phyloP scores from a whole-genome alignment of 2,329 filamentous ascomycete genomes.

The Peltaster fructicola region DNA sequence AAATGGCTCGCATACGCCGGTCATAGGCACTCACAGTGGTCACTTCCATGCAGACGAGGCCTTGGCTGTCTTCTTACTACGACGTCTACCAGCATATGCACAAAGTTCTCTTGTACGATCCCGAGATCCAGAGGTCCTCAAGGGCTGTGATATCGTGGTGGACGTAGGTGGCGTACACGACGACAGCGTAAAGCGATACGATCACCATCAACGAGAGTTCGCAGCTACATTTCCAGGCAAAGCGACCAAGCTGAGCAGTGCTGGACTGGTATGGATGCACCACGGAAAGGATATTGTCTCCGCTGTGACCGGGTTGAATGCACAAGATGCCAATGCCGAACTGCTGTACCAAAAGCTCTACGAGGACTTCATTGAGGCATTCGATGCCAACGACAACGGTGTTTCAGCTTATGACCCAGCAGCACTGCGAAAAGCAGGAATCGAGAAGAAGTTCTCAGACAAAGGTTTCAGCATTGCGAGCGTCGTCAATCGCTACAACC shows the following conservation, averaged over 20 bases:
- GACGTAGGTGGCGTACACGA: constrained; percentile 97
- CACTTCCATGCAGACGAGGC: constrained; percentile 99
- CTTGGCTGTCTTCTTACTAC: constrained; percentile 88
- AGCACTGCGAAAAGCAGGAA: constrained; percentile 47
- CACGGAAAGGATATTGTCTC: constrained; percentile 77
- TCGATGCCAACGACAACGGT: constrained; percentile 96
- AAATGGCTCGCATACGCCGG: constrained; percentile 18
- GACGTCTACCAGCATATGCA: constrained; percentile 65
- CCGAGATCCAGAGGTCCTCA: constrained; percentile 61
- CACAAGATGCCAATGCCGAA: constrained; percentile 48
- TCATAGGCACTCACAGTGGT: constrained; percentile 90
- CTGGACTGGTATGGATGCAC: constrained; percentile 88
- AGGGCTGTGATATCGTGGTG: constrained; percentile 81
- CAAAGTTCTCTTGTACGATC: constrained; percentile 64
- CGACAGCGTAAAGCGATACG: constrained; percentile 57
- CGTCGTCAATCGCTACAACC: constrained; percentile 73
- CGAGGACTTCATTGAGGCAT: constrained; percentile 80
- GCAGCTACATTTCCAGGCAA: constrained; percentile 66
- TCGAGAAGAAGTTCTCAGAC: constrained; percentile 69
- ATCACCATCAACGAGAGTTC: constrained; percentile 95
- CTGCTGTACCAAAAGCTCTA: constrained; percentile 81
- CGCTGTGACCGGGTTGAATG: constrained; percentile 39
- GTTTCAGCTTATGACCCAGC: constrained; percentile 64
- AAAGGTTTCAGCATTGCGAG: constrained; percentile 72
- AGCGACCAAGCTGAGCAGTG: constrained; percentile 77